Base-by-base conservation (phyloP, 1,139 yeast species). In the Candida tetrigidarum region DNA sequence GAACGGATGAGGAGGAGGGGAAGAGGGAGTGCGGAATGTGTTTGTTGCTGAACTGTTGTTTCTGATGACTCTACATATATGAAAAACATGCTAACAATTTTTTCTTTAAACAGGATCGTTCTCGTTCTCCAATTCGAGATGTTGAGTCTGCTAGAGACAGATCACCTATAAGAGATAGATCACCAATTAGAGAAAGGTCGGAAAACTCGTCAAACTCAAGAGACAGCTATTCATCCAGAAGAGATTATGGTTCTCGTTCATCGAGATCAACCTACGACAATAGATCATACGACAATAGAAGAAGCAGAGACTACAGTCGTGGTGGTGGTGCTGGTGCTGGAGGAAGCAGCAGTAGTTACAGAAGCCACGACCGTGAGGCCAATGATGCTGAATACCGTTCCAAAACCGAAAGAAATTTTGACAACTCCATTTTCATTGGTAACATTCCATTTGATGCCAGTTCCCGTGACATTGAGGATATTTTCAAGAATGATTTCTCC, bases 351-450 rank as follows among this genome's bases (percentile, higher is more conserved):
- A 14, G 9, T 14, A 10, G 18, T 30, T 15, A 26, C n/a, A 23
- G 23, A 22, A 15, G 28, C 12, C 22, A 34, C 37, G 43, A 46
- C 22, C 62, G 60, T 49, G 62, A 57, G 29, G 49, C 60, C 12
- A 70, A 64, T 37, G 72, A 62, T 20, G 60, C 61, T 26, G 27
- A 29, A 12, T 67, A 66, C 51, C 63, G 69, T 39, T 60, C 66
- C 29, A 70, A 69, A 47, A 69, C 77, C n/a, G 84, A 81, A 49
- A 76, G 93, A 65, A 82, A 84, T 62, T 84, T 83, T 59, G 80
- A 77, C 45, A 84, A 85, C 59, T 83, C 89, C 48, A 71, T 86
- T 42, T 86, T 86, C 60, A 77, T 86, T 41, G 92, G 93, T 5
- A 86, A 86, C 59, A 71, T 86, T 46, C 89, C 93, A 7, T 86